Evolutionary conservation across 257 asterid genomes (phyloP), one percentile per base, ranked within the genome.

Genomic region (Lavandula angustifolia): DNA sequence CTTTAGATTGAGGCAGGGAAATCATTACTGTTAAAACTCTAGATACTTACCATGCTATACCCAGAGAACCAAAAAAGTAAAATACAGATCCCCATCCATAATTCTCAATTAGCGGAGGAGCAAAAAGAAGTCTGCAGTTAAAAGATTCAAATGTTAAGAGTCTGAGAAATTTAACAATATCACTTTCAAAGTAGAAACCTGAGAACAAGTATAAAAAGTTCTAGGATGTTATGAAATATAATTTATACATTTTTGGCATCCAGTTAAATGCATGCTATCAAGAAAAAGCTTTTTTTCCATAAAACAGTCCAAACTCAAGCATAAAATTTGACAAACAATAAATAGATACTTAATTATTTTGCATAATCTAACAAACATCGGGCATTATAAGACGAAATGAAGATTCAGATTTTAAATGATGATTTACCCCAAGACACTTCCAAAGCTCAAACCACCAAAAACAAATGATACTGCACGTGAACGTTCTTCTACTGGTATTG

Each of bases 381-480:
- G 34, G 49, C 66, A 60, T 54, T 54, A 68, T 51, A 47, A 64
- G 52, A 9, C 35, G 62, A 42, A 67, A 31, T 9, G 29, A 66
- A 61, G 46, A 44, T 41, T 4, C 43, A 17, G 22, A 46, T 2
- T 41, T 64, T 14, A 48, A 48, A 54, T 32, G 68, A 49, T 62
- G 56, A 40, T 68, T 22, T 89, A 92, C 99, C 99, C 99, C 56
- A 76, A 73, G 64, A 92, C 99, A 65, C 97, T 92, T 81, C 99
- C 99, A 68, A 85, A 78, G 76, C 99, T 92, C 80, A 92, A 81
- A 69, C 99, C 99, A 68, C 96, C 95, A 70, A 92, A 92, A 72
- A 92, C 99, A 81, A 92, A 87, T 49, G 99, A 80, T 56, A 92
- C 99, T 51, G 97, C 99, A 53, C 99, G 91, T 17, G 97, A 92